Percentiles rank a stretch among this genome's conserved stretches.
These are phyloP conservation scores for Kwoniella pini DNA, from an alignment of 768 basidiomycete species.

Conservation along the genomic window DNA sequence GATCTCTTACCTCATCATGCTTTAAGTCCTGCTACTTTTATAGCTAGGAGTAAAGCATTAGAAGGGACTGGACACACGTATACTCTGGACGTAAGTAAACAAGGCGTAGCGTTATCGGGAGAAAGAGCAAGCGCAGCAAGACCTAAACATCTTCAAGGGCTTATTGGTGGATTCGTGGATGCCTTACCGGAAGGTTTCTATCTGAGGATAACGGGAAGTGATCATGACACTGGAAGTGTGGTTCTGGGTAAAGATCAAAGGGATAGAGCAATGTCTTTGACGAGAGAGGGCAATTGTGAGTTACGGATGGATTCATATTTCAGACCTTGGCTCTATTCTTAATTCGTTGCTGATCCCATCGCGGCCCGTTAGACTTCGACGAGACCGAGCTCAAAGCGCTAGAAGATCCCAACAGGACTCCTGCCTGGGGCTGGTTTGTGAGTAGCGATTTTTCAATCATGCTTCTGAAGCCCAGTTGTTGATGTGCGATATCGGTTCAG, in stretches of 20 bases:
- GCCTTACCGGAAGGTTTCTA: constrained; percentile 45
- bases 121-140: constrained; percentile 31
- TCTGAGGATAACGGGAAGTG: constrained; percentile 48
- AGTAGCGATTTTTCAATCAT: constrained; percentile 20
- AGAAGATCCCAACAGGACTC: constrained; percentile 46
- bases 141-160: constrained; percentile 32
- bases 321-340: not conserved
- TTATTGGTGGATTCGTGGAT: constrained; percentile 45
- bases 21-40: constrained; percentile 36
- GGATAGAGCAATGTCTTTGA: constrained; percentile 47
- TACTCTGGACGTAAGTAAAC: constrained; percentile 36
- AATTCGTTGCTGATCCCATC: not conserved
- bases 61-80: constrained; percentile 40
- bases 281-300: constrained; percentile 47
- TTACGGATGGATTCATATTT: not conserved
- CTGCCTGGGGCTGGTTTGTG: constrained; percentile 52
- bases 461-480: too few relatives aligned
- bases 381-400: constrained; percentile 44
- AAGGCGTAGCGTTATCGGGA: constrained; percentile 28
- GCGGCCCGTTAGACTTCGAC: constrained; percentile 38
- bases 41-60: constrained; percentile 31
- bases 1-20: constrained; percentile 51
- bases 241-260: constrained; percentile 53
- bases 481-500: too few relatives aligned
- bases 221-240: constrained; percentile 52